phyloP scores from a whole-genome alignment of 176 grass and related monocot species.

The Metroxylon sagu region DNA sequence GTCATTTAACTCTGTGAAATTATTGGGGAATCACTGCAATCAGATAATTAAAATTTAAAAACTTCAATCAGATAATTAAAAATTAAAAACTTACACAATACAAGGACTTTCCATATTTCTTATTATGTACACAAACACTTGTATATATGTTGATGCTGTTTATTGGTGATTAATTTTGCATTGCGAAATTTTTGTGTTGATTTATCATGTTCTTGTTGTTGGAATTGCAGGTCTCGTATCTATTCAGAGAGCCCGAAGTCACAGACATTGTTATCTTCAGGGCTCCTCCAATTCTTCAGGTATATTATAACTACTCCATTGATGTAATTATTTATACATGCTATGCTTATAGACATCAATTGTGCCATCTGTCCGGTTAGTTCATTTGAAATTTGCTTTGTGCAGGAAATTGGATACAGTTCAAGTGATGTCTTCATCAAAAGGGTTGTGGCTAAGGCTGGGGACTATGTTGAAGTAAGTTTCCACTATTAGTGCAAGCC shows the following conservation, averaged over 20 bases:
- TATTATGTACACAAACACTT: too few relatives aligned
- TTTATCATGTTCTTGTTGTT: slow-evolving; percentile 12
- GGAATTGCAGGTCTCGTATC: slow-evolving; percentile 58
- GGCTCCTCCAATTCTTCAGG: slow-evolving; percentile 58
- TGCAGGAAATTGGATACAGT: slow-evolving; percentile 1
- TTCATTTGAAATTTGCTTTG: background rate
- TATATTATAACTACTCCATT: slow-evolving; percentile 7
- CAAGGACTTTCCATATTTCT: too few relatives aligned
- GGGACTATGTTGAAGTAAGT: slow-evolving; percentile 5
- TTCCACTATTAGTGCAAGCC: slow-evolving; percentile 31
- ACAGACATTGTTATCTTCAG: slow-evolving; percentile 87
- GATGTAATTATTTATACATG: background rate
- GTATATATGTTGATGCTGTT: too few relatives aligned
- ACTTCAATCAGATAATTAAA: too few relatives aligned
- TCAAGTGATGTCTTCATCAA: slow-evolving; percentile 4
- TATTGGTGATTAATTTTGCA: too few relatives aligned
- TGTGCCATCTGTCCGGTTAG: too few relatives aligned
- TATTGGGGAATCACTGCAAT: too few relatives aligned
- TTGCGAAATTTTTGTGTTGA: too few relatives aligned
- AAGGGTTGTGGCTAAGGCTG: slow-evolving; percentile 27
- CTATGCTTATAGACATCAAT: background rate
- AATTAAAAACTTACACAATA: too few relatives aligned
- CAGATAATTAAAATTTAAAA: too few relatives aligned
- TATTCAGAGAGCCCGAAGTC: slow-evolving; percentile 71
- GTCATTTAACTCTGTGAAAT: too few relatives aligned